Evolutionary conservation across 2,329 filamentous ascomycete species (phyloP).

Genomic region (Xenoacremonium recifei): DNA sequence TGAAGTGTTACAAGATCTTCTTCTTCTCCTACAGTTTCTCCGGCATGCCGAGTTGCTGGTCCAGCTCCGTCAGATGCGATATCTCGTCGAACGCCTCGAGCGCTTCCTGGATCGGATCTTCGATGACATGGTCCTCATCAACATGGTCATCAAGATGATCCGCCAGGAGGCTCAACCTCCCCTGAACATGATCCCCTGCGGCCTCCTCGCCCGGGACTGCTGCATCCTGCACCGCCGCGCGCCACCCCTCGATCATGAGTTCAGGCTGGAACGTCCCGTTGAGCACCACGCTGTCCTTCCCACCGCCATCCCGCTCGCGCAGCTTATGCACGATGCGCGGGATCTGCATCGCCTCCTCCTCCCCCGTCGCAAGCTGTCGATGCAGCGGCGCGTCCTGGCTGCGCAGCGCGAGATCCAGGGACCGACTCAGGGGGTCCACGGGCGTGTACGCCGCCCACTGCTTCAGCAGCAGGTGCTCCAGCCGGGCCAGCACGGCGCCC

Average conservation of each 20-base stretch:
- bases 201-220: not conserved
- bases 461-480: conserved; percentile 31
- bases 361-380: conserved; percentile 12
- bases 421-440: conserved; percentile 22
- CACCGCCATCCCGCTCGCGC: conserved; percentile 14
- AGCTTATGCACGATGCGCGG: conserved; percentile 19
- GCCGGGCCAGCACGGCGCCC: conserved; percentile 22
- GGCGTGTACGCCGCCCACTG: conserved; percentile 28
- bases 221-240: no score
- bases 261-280: conserved; percentile 20
- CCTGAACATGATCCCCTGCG: not conserved
- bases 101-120: no score
- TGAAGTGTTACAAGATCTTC: no score
- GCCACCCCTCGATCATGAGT: conserved; percentile 20
- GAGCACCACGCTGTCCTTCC: conserved; percentile 20
- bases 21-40: no score
- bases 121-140: no score
- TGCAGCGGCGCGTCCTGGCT: conserved; percentile 27
- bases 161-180: no score
- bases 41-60: no score
- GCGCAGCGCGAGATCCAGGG: conserved; percentile 25
- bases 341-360: conserved; percentile 3
- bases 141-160: no score
- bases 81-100: no score
- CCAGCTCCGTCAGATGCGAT: no score